Conservation (phyloP, 2,329 filamentous ascomycete species). For the Tolypocladium sp. region DNA sequence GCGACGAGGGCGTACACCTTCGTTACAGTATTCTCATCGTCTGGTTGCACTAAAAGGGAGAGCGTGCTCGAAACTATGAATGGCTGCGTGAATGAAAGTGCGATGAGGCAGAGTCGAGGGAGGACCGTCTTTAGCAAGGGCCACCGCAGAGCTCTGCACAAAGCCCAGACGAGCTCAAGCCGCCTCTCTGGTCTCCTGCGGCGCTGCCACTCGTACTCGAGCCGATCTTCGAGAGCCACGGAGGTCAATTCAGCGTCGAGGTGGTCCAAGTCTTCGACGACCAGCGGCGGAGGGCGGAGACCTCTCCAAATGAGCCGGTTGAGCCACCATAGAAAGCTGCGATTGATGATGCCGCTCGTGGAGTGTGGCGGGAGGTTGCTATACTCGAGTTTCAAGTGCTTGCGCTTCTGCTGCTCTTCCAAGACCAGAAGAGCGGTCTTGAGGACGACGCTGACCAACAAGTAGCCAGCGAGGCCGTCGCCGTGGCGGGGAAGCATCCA, state of each 20-base stretch:
- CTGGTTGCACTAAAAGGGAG: neutral
- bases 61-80: neutral
- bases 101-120: neutral
- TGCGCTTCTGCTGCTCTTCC: neutral
- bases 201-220: neutral
- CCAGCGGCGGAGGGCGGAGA: neutral
- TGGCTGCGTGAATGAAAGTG: neutral
- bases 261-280: neutral
- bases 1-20: neutral
- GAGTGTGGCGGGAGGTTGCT: neutral
- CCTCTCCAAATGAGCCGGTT: neutral
- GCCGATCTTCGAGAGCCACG: neutral
- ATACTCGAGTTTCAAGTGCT: neutral
- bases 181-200: neutral
- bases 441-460: neutral
- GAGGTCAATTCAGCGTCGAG: neutral
- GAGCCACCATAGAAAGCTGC: neutral
- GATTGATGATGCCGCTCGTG: neutral
- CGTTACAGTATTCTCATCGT: neutral
- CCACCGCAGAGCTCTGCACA: neutral
- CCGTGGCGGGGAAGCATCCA: neutral
- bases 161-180: neutral
- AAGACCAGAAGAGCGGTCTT: neutral
- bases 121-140: neutral
- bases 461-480: neutral